These are phyloP conservation scores for Chenopodium album DNA, from an alignment of 148 eudicot genomes.

Conservation along the genomic window DNA sequence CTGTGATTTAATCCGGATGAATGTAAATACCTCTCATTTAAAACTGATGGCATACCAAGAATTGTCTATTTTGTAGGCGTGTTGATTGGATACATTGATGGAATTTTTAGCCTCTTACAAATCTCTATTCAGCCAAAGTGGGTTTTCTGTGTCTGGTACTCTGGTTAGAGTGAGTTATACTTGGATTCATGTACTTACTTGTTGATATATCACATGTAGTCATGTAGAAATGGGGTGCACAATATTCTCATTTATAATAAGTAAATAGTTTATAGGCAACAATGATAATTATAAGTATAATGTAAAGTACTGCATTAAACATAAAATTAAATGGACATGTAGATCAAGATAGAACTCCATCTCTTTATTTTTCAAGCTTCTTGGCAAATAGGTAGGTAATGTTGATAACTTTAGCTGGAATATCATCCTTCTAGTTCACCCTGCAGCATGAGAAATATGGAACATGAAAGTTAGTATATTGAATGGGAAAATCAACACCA, in stretches of 20 bases:
- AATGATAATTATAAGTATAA: neutral
- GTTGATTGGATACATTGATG: neutral
- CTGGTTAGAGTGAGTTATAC: neutral
- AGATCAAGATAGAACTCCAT: neutral
- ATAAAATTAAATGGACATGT: neutral
- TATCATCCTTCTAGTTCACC: slow-evolving; percentile 19
- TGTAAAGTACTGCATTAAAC: neutral
- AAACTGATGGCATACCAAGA: neutral
- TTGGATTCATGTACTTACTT: neutral
- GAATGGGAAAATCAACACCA: neutral
- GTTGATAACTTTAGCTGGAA: neutral
- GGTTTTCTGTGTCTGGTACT: neutral
- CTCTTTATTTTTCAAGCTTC: slow-evolving; percentile 7
- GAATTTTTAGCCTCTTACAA: neutral
- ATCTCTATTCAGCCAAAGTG: neutral
- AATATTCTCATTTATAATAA: neutral
- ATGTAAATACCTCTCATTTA: neutral
- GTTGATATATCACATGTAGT: too few species aligned
- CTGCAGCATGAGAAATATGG: slow-evolving; percentile 17
- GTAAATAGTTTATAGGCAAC: neutral
- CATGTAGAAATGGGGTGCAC: neutral
- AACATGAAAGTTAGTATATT: neutral
- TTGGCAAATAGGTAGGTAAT: neutral
- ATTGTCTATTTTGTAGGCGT: neutral
- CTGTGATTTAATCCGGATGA: neutral